Evolutionary conservation across 1,139 yeast genomes (phyloP).

Genomic region (Lodderomyces pseudojiufengensis): DNA sequence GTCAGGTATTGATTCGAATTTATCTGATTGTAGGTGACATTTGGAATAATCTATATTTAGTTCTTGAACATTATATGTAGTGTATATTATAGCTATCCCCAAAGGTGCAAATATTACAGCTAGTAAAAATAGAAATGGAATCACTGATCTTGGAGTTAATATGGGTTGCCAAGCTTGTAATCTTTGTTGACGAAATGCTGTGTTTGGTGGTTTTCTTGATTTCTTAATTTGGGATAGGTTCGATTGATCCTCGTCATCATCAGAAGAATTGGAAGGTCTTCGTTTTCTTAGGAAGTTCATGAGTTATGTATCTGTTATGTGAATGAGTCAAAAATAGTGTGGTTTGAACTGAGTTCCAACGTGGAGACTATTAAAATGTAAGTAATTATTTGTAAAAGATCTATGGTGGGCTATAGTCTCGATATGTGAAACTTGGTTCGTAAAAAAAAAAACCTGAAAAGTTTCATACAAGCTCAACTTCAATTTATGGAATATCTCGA

Average conservation of each 20-base stretch:
- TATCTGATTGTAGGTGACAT: constrained; percentile 37
- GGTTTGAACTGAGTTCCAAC: no score
- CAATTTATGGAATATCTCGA: no score
- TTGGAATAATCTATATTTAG: constrained; percentile 56
- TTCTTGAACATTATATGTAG: constrained; percentile 59
- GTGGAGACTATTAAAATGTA: no score
- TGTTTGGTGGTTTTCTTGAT: constrained; percentile 68
- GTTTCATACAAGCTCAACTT: no score
- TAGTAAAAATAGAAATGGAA: constrained; percentile 58
- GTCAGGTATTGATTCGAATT: constrained; percentile 45
- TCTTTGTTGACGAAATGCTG: constrained; percentile 74
- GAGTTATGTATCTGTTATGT: no score
- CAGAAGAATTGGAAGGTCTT: constrained; percentile 24
- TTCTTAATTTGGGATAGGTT: constrained; percentile 29
- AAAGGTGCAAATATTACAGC: constrained; percentile 72
- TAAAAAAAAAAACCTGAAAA: no score
- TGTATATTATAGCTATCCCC: constrained; percentile 62
- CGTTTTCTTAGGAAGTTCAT: constrained; percentile 42
- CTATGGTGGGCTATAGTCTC: no score
- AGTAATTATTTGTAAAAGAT: no score
- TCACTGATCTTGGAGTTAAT: constrained; percentile 69
- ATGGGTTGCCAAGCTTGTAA: constrained; percentile 83
- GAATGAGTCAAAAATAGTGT: no score
- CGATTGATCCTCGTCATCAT: constrained; percentile 26
- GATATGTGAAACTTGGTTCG: no score